These are phyloP conservation scores for Boletus subcaerulescens DNA, from an alignment of 768 basidiomycete species.

Conservation along the genomic window DNA sequence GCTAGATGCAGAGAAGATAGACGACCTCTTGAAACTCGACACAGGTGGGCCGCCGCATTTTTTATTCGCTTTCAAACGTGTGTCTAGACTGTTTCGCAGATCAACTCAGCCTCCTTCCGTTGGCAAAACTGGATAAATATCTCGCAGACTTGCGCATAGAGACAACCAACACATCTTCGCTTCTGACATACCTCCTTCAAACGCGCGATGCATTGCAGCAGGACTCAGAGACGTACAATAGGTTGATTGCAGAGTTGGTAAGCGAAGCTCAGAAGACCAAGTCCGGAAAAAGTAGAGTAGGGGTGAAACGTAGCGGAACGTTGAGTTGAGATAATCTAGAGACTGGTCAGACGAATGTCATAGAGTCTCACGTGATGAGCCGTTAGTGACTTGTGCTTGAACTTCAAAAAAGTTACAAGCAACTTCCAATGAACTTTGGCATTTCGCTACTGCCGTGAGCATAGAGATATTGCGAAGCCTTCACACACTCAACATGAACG, in stretches of 20 bases:
- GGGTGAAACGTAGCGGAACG: slow-evolving; percentile 49
- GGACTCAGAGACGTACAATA: slow-evolving; percentile 87
- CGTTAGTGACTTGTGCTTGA: neutral
- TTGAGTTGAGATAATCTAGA: slow-evolving; percentile 27
- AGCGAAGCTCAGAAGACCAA: slow-evolving; percentile 86
- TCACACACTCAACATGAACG: slow-evolving; percentile 62
- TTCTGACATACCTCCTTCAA: slow-evolving; percentile 82
- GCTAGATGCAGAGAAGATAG: slow-evolving; percentile 64
- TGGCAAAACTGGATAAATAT: slow-evolving; percentile 61
- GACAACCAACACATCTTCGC: slow-evolving; percentile 69
- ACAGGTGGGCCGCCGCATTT: slow-evolving; percentile 48
- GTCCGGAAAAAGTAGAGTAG: slow-evolving; percentile 53
- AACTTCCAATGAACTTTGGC: too few species aligned
- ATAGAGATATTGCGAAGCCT: neutral
- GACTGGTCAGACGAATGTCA: too few species aligned
- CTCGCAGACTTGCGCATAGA: slow-evolving; percentile 67
- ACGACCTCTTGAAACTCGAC: slow-evolving; percentile 61
- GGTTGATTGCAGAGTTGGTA: slow-evolving; percentile 88
- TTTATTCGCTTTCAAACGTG: neutral
- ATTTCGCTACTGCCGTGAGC: neutral
- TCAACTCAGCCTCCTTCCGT: slow-evolving; percentile 65
- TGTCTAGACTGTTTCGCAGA: slow-evolving; percentile 42
- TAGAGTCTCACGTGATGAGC: slow-evolving; percentile 14
- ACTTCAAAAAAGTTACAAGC: too few species aligned
- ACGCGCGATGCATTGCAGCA: slow-evolving; percentile 78